Conservation (phyloP, 2,329 filamentous ascomycete genomes). For the Fusarium continuum region DNA sequence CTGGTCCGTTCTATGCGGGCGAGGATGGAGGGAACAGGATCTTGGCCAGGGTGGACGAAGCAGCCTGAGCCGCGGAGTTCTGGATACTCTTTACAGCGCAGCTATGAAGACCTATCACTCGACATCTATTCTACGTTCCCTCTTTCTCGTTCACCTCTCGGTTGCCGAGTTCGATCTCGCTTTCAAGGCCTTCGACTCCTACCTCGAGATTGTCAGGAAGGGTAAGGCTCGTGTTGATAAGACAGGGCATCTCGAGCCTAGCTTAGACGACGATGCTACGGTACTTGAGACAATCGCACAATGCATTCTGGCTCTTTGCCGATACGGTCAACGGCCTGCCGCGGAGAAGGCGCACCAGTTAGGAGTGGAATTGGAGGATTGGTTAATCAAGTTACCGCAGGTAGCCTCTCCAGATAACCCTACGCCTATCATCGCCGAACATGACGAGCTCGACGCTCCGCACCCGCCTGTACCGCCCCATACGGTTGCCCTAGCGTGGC, state of each 20-base stretch:
- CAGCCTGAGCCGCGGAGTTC: slow-evolving; percentile 75
- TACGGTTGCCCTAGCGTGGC: slow-evolving; percentile 76
- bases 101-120: slow-evolving; percentile 96
- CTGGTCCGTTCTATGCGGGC: slow-evolving; percentile 83
- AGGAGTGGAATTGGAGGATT: slow-evolving; percentile 75
- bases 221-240: slow-evolving; percentile 87
- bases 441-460: slow-evolving; percentile 46
- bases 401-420: slow-evolving; percentile 41
- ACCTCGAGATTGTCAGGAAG: slow-evolving; percentile 85
- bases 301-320: slow-evolving; percentile 81
- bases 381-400: slow-evolving; percentile 70
- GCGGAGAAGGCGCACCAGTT: slow-evolving; percentile 82
- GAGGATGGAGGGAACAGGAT: slow-evolving; percentile 81
- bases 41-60: slow-evolving; percentile 83
- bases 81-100: slow-evolving; percentile 90
- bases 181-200: slow-evolving; percentile 90
- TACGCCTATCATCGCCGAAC: slow-evolving; percentile 45
- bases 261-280: slow-evolving; percentile 80
- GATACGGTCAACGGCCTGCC: slow-evolving; percentile 78
- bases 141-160: slow-evolving; percentile 88
- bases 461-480: slow-evolving; percentile 63
- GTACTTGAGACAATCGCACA: slow-evolving; percentile 82
- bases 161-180: slow-evolving; percentile 93
- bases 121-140: slow-evolving; percentile 82
- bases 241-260: slow-evolving; percentile 73